Conservation (phyloP, 495 filamentous ascomycete genomes). For the Saxispiralis lemnorum region DNA sequence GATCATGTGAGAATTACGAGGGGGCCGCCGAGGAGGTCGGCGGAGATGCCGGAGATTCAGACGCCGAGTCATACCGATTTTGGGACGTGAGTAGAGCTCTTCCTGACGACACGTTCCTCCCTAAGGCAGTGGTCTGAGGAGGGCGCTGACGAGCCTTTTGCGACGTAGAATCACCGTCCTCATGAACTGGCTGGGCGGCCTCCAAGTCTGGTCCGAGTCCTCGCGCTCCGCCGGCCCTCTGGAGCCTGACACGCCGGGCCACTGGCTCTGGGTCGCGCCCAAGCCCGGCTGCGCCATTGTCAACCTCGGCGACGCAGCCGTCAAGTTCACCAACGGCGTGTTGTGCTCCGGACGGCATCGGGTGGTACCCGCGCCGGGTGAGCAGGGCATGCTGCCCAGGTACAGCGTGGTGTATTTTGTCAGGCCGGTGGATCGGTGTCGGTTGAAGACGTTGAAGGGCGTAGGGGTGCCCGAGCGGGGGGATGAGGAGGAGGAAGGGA, state of each 20-base stretch:
- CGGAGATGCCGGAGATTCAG: slow-evolving; percentile 16
- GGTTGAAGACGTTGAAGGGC: slow-evolving; percentile 15
- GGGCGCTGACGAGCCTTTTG: not conserved
- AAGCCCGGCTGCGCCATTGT: slow-evolving; percentile 23
- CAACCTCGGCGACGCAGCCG: slow-evolving; percentile 28
- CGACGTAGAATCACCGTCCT: slow-evolving; percentile 15
- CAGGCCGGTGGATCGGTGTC: slow-evolving; percentile 14
- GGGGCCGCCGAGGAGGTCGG: slow-evolving; percentile 11
- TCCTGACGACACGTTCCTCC: not conserved
- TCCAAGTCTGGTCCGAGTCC: slow-evolving; percentile 20
- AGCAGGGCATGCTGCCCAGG: slow-evolving; percentile 19
- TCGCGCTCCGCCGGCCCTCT: slow-evolving; percentile 11
- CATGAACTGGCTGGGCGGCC: slow-evolving; percentile 19
- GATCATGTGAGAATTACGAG: slow-evolving; percentile 17
- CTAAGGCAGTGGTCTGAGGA: too few species aligned
- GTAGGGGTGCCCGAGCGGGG: slow-evolving; percentile 6
- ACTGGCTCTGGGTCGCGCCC: slow-evolving; percentile 26
- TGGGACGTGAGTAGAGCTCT: slow-evolving; percentile 8
- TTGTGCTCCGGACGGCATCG: slow-evolving; percentile 25
- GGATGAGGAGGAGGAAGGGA: slow-evolving; percentile 11
- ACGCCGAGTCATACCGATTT: slow-evolving; percentile 18
- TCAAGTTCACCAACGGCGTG: slow-evolving; percentile 25
- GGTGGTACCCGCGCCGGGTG: slow-evolving; percentile 23
- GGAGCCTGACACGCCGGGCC: slow-evolving; percentile 10
- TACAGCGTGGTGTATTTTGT: slow-evolving; percentile 25